Evolutionary conservation across 164 flowering plant genomes (phyloP), one percentile per base, ranked within the genome.

Genomic region (Paratinospora sagittata): DNA sequence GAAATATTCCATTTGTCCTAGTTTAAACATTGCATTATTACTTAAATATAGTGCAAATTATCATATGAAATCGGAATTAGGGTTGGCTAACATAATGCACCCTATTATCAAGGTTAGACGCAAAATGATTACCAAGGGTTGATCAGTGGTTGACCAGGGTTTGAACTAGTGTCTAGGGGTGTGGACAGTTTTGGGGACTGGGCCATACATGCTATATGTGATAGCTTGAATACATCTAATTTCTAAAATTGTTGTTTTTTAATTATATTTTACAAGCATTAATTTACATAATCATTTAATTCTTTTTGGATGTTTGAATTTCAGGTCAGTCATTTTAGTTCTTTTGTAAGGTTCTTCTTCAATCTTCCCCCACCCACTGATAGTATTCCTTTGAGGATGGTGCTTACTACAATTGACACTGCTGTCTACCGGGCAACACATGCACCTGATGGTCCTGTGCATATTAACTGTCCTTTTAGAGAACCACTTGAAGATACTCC

Each of bases 251-350:
- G n/a, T 11, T 17, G 60, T 17, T 52, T 61, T 30, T 52, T 61
- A 8, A 24, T 24, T 27, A 61, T 27, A 69, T 8, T 11, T 58
- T 4, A 12, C 16, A 26, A 36, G 19, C 24, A 45, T 45, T 26
- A 7, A 21, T 21, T 43, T 47, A 27, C 17, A n/a, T 11, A 12
- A 24, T 63, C 16, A 47, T 21, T 36, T 64, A 27, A 27, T 30
- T 30, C 2, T 30, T 30, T 30, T 30, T 30, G 34, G 34, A 2
- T 63, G 24, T 65, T 63, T 76, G 26, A 60, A 52, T 70, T 65
- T 68, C 69, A 95, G 97, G 90, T 90, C 73, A 90, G 90, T 73
- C 99, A 92, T 80, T 95, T 85, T 81, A 97, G 97, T 63, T 82
- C 89, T 23, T 92, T 82, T 77, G 89, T 85, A 73, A 86, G 92